Conservation (phyloP, 768 basidiomycete genomes). For the Auriscalpium vulgare region DNA sequence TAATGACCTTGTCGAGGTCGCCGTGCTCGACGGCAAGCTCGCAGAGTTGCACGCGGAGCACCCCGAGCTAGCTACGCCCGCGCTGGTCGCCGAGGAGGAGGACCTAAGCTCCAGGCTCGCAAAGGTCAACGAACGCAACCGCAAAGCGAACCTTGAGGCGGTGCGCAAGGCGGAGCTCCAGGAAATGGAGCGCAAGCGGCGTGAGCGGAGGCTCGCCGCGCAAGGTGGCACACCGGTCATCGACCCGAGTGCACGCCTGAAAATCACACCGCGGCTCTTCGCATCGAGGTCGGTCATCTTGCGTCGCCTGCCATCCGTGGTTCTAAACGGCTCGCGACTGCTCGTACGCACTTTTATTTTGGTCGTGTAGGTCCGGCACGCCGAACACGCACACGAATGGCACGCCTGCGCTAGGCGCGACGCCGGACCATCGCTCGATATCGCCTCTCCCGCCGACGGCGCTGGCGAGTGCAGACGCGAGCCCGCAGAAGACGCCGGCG, state of each 20-base stretch:
- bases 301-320: constrained; percentile 3
- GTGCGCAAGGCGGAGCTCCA: constrained; percentile 69
- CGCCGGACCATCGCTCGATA: constrained; percentile 22
- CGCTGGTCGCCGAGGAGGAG: constrained; percentile 8
- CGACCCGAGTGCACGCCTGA: constrained; percentile 63
- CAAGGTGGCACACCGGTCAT: constrained; percentile 32
- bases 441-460: constrained; percentile 26
- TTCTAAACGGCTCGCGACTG: constrained; percentile 1
- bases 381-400: constrained; percentile 25
- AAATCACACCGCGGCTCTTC: constrained; percentile 52
- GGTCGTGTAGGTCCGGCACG: constrained; percentile 29
- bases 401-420: constrained; percentile 15
- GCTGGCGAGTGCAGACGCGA: constrained; percentile 11
- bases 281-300: constrained; percentile 46
- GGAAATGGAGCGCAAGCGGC: constrained; percentile 61
- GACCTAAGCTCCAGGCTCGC: constrained; percentile 41
- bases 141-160: constrained; percentile 74
- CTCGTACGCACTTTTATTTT: constrained; percentile 19
- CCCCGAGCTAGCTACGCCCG: constrained; percentile 5
- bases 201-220: constrained; percentile 52
- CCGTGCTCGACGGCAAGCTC: constrained; percentile 55
- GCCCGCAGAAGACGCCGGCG: constrained; percentile 19
- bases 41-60: constrained; percentile 35
- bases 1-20: constrained; percentile 58
- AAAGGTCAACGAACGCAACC: constrained; percentile 84